Percentiles rank a stretch among this genome's conserved stretches.
Evolutionary conservation across 352 stramenopile genomes (phyloP).

Genomic region (Phytophthora macrochlamydospora): DNA sequence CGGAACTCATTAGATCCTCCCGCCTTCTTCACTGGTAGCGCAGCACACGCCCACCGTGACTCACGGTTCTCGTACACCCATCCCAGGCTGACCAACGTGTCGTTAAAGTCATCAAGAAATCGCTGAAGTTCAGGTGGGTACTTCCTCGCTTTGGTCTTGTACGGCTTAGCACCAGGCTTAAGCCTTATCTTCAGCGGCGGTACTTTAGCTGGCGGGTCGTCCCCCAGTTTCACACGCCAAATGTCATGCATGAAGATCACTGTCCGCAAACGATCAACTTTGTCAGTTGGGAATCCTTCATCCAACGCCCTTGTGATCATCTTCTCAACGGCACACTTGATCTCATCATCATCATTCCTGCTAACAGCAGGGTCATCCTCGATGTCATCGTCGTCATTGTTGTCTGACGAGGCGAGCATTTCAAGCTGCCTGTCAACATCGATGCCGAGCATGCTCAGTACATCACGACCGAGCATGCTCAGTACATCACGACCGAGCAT

Average conservation of each 20-base stretch:
- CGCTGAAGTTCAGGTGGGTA: slow-evolving; percentile 3
- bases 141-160: slow-evolving; percentile 6
- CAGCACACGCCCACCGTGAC: slow-evolving; percentile 2
- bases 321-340: neutral
- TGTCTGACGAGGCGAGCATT: slow-evolving; percentile 12
- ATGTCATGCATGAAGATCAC: slow-evolving; percentile 18
- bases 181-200: neutral
- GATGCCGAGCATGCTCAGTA: too few relatives aligned
- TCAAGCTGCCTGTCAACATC: slow-evolving; percentile 15
- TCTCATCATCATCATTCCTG: slow-evolving; percentile 4
- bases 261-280: slow-evolving; percentile 3
- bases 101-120: slow-evolving; percentile 3
- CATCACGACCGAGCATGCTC: too few relatives aligned
- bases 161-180: slow-evolving; percentile 4
- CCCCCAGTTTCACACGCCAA: slow-evolving; percentile 5
- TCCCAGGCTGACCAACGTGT: neutral
- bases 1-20: slow-evolving; percentile 6
- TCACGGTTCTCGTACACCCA: slow-evolving; percentile 9
- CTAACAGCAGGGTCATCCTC: slow-evolving; percentile 9
- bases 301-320: slow-evolving; percentile 9
- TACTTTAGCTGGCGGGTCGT: slow-evolving; percentile 2
- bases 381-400: slow-evolving; percentile 13
- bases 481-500: too few relatives aligned
- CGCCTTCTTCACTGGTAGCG: slow-evolving; percentile 6
- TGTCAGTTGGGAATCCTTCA: slow-evolving; percentile 9